phyloP scores from a whole-genome alignment of 768 basidiomycete genomes.

The Psilocybe sp. region DNA sequence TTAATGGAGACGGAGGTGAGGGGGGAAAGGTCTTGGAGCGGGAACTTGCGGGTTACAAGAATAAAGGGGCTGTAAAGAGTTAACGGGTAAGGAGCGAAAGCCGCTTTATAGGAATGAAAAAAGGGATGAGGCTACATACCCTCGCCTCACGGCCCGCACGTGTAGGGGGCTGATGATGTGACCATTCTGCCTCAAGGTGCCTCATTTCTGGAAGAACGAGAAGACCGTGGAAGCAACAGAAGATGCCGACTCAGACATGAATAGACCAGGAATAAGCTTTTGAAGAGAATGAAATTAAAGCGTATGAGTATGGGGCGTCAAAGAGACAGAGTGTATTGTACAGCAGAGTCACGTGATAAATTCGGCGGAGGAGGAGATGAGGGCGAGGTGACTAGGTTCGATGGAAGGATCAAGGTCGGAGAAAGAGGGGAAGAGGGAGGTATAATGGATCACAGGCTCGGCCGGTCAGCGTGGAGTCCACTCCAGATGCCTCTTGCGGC shows the following conservation, averaged over 20 bases:
- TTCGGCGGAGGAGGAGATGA: slow-evolving; percentile 8
- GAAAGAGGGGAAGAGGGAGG: slow-evolving; percentile 9
- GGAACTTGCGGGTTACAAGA: slow-evolving; percentile 16
- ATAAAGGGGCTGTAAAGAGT: slow-evolving; percentile 2
- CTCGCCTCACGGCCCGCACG: slow-evolving; percentile 46
- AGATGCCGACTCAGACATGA: slow-evolving; percentile 14
- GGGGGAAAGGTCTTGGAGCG: slow-evolving; percentile 3
- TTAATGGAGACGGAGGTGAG: slow-evolving; percentile 16
- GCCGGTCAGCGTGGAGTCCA: slow-evolving; percentile 77
- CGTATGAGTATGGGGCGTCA: slow-evolving; percentile 12
- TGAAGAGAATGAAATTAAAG: slow-evolving; percentile 26
- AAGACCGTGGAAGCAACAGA: slow-evolving; percentile 21
- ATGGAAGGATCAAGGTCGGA: slow-evolving; percentile 6
- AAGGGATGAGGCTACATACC: slow-evolving; percentile 17
- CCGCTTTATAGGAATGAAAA: slow-evolving; percentile 9
- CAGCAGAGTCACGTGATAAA: slow-evolving; percentile 29
- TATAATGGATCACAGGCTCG: slow-evolving; percentile 35
- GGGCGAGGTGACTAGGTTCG: slow-evolving; percentile 3
- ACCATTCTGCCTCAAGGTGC: slow-evolving; percentile 28
- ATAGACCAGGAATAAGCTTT: slow-evolving; percentile 10
- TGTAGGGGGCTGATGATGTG: slow-evolving; percentile 31
- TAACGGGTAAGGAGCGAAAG: slow-evolving; percentile 15
- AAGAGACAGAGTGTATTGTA: slow-evolving; percentile 18
- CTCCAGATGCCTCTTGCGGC: slow-evolving; percentile 88
- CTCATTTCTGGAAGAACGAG: slow-evolving; percentile 27